A percentile compares a stretch with the other conserved stretches of the same genome.
These are phyloP conservation scores for Suhomyces guaymorum DNA, from an alignment of 1,139 yeast species.

Conservation along the genomic window DNA sequence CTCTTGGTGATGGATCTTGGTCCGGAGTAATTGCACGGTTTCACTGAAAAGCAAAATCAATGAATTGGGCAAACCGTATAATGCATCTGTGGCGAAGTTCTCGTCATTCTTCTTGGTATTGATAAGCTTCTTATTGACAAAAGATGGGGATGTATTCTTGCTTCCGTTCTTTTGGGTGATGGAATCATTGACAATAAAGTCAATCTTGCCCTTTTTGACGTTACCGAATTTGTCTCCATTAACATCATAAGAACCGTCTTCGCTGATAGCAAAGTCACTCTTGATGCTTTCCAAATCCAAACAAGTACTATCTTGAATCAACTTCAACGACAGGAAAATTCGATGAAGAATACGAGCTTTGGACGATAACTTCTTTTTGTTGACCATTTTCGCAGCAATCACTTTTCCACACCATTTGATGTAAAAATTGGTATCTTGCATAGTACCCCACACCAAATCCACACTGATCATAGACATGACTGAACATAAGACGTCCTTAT, in stretches of 20 bases:
- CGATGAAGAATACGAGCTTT: constrained; percentile 79
- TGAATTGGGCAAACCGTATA: constrained; percentile 84
- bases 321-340: constrained; percentile 70
- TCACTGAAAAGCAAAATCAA: constrained; percentile 70
- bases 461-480: constrained; percentile 85
- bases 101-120: constrained; percentile 51
- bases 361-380: constrained; percentile 65
- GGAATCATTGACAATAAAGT: constrained; percentile 44
- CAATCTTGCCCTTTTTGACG: constrained; percentile 41
- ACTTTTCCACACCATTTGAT: constrained; percentile 76
- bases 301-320: constrained; percentile 74
- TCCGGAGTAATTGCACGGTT: constrained; percentile 63
- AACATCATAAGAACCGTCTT: constrained; percentile 40
- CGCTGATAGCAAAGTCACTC: constrained; percentile 34
- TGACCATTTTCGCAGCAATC: constrained; percentile 65
- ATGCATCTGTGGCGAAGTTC: constrained; percentile 73
- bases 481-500: constrained; percentile 82
- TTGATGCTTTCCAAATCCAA: constrained; percentile 47
- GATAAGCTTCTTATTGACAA: constrained; percentile 46
- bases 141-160: constrained; percentile 38
- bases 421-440: constrained; percentile 81
- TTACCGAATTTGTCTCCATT: constrained; percentile 38
- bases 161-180: constrained; percentile 8
- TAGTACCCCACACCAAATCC: constrained; percentile 89
- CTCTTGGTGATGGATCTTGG: constrained; percentile 54